Percentiles rank a stretch among this genome's conserved stretches.
Evolutionary conservation across 1,139 yeast species (phyloP).

Genomic region (Magnusiomyces magnusii): DNA sequence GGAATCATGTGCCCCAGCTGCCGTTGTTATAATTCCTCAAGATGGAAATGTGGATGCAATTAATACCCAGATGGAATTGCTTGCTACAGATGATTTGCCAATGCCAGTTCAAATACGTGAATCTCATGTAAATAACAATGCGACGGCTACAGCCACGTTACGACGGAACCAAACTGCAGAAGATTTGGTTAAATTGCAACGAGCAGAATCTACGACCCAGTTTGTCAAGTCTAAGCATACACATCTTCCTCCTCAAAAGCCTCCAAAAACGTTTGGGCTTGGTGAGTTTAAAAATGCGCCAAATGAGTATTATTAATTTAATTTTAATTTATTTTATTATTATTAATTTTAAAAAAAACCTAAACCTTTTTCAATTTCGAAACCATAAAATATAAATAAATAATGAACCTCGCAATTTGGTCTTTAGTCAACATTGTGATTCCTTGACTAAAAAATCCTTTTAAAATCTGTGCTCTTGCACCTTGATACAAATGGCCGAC

Average conservation of each 20-base stretch:
- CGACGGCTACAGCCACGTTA: neutral
- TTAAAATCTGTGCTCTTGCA: conserved; percentile 30
- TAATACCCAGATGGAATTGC: too few species aligned
- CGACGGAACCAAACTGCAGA: conserved; percentile 4
- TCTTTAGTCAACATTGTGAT: conserved; percentile 35
- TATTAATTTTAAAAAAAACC: neutral
- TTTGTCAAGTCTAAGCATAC: neutral
- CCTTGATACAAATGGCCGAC: conserved; percentile 66
- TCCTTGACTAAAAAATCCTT: conserved; percentile 34
- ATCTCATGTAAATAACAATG: neutral
- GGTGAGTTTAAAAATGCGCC: conserved; percentile 8
- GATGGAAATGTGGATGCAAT: neutral
- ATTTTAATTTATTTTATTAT: neutral
- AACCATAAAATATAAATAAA: conserved; percentile 23
- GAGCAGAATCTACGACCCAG: neutral
- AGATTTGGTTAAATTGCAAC: neutral
- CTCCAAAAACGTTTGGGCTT: conserved; percentile 1
- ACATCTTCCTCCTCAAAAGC: conserved; percentile 2
- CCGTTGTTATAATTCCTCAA: neutral
- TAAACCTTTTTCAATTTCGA: neutral
- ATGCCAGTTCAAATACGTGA: neutral
- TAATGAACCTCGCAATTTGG: conserved; percentile 27
- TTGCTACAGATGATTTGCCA: too few species aligned
- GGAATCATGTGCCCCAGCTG: neutral
- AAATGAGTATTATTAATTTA: conserved; percentile 4